Percentiles rank a stretch among this genome's conserved stretches.
Evolutionary conservation across 352 stramenopile species (phyloP).

Genomic region (Pythium phragmiticola): DNA sequence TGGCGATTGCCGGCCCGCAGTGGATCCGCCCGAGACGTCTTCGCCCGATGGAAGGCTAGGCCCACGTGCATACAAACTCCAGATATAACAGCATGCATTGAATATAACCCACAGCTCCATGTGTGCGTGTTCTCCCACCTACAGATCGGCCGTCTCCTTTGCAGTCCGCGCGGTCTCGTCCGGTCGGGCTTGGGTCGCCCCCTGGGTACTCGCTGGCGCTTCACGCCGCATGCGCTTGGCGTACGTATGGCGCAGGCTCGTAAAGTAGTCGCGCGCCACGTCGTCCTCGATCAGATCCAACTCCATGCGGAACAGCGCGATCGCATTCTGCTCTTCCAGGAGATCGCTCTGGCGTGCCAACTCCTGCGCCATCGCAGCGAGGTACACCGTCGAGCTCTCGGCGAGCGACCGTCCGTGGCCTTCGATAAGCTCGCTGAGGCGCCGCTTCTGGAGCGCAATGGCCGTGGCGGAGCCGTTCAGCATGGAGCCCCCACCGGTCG

Average conservation of each 20-base stretch:
- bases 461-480: conserved; percentile 15
- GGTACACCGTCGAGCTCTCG: conserved; percentile 33
- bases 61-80: too few species aligned
- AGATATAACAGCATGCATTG: too few species aligned
- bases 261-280: conserved; percentile 45
- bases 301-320: conserved; percentile 59
- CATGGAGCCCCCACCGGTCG: not conserved
- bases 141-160: not conserved
- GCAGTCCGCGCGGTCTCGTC: too few species aligned
- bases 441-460: conserved; percentile 25
- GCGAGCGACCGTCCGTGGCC: conserved; percentile 8
- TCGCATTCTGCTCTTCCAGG: conserved; percentile 73
- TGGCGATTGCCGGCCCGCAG: conserved; percentile 39
- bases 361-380: conserved; percentile 44
- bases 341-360: conserved; percentile 62
- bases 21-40: conserved; percentile 1
- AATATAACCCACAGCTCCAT: too few species aligned
- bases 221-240: conserved; percentile 44
- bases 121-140: not conserved
- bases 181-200: not conserved
- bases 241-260: conserved; percentile 47
- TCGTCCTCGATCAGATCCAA: conserved; percentile 46
- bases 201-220: not conserved
- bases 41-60: too few species aligned
- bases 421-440: conserved; percentile 27